phyloP scores from a whole-genome alignment of 2,329 filamentous ascomycete species.

The Penicillium sp. region DNA sequence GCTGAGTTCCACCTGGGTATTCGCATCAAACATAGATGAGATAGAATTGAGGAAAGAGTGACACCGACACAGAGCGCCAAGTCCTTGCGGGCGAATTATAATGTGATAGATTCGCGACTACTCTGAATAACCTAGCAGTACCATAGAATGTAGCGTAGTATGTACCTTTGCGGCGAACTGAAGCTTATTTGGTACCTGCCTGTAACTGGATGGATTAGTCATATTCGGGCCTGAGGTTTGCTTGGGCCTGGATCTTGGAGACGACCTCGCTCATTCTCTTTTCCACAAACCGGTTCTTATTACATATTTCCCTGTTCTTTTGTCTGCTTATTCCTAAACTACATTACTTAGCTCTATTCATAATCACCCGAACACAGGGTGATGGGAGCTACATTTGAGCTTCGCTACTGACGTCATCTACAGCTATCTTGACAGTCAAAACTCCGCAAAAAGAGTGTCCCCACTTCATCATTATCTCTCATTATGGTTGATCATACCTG shows the following conservation, averaged over 20 bases:
- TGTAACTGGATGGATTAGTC: not conserved
- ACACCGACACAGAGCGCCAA: no score
- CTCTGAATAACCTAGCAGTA: no score
- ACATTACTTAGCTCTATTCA: not conserved
- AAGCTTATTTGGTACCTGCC: not conserved
- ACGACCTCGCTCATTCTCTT: not conserved
- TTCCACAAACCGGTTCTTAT: not conserved
- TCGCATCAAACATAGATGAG: no score
- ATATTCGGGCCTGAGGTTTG: not conserved
- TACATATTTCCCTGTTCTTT: not conserved
- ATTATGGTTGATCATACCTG: slow-evolving; percentile 21
- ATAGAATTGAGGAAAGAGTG: no score
- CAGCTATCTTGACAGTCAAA: slow-evolving; percentile 2
- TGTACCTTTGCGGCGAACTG: not conserved
- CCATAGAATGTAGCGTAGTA: not conserved
- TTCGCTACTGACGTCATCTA: slow-evolving; percentile 25
- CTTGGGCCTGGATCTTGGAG: slow-evolving; percentile 1
- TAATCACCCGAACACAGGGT: not conserved
- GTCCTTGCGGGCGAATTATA: no score
- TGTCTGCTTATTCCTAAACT: not conserved
- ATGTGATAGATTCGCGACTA: not conserved
- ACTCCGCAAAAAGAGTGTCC: slow-evolving; percentile 8
- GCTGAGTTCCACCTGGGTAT: no score
- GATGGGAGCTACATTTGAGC: slow-evolving; percentile 2
- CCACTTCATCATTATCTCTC: slow-evolving; percentile 8